Evolutionary conservation across 2,329 filamentous ascomycete genomes (phyloP).

Genomic region (Alternaria consortialis): DNA sequence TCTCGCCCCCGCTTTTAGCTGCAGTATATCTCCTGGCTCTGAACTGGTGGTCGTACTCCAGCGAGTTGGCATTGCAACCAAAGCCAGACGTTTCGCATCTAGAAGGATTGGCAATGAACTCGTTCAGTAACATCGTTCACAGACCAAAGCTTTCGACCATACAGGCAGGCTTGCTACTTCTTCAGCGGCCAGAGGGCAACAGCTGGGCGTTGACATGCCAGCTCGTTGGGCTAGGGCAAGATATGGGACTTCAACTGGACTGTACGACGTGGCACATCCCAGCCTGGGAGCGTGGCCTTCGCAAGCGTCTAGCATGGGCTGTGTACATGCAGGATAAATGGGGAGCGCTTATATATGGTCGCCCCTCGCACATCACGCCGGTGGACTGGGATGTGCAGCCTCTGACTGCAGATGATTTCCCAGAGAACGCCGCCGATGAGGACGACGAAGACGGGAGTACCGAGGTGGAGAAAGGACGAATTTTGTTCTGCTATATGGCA

Average conservation of each 20-base stretch:
- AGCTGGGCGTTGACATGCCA: slow-evolving; percentile 47
- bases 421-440: slow-evolving; percentile 43
- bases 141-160: slow-evolving; percentile 54
- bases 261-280: slow-evolving; percentile 70
- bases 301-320: slow-evolving; percentile 70
- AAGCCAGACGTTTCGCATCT: slow-evolving; percentile 54
- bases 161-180: slow-evolving; percentile 51
- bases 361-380: slow-evolving; percentile 63
- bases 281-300: slow-evolving; percentile 68
- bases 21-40: slow-evolving; percentile 70
- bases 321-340: slow-evolving; percentile 73
- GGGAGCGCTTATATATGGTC: slow-evolving; percentile 66
- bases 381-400: slow-evolving; percentile 65
- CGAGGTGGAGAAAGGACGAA: slow-evolving; percentile 45
- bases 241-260: slow-evolving; percentile 61
- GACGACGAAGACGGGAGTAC: slow-evolving; percentile 47
- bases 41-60: slow-evolving; percentile 68
- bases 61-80: slow-evolving; percentile 57
- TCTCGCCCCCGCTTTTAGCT: slow-evolving; percentile 67
- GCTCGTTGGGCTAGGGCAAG: slow-evolving; percentile 51
- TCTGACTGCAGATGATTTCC: slow-evolving; percentile 58
- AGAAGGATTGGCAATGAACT: slow-evolving; percentile 48
- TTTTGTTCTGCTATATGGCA: slow-evolving; percentile 63
- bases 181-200: slow-evolving; percentile 48
- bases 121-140: slow-evolving; percentile 49